Percentiles rank a stretch among this genome's conserved stretches.
Evolutionary conservation across 2,329 filamentous ascomycete species (phyloP).

Genomic region (Fusarium clavum): DNA sequence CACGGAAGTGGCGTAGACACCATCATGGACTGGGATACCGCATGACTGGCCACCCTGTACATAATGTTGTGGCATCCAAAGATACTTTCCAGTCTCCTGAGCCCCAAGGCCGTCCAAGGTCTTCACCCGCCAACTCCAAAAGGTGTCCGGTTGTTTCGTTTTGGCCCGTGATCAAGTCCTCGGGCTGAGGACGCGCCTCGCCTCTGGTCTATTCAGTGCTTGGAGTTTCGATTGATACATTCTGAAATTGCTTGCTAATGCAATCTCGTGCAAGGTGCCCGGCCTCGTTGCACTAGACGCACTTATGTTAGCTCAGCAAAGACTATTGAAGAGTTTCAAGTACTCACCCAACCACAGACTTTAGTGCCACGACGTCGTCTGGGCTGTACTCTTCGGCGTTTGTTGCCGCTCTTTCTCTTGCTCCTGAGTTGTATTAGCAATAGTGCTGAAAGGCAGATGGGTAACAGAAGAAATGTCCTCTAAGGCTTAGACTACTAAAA

Average conservation of each 20-base stretch:
- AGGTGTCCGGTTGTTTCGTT: not conserved
- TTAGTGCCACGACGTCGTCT: not conserved
- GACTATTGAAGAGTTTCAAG: not conserved
- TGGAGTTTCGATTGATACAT: fast-evolving
- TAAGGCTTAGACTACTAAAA: no score
- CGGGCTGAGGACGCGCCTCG: not conserved
- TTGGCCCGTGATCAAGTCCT: fast-evolving
- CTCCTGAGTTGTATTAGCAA: not conserved
- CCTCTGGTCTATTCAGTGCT: fast-evolving
- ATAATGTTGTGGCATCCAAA: not conserved
- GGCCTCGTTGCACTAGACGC: not conserved
- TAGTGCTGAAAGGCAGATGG: not conserved
- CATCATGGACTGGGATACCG: no score
- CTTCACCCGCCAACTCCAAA: not conserved
- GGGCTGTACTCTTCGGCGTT: fast-evolving
- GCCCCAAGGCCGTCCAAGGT: not conserved
- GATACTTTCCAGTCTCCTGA: not conserved
- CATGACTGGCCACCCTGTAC: no score
- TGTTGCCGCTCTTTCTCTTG: not conserved
- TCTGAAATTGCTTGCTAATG: no score
- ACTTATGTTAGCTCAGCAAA: not conserved
- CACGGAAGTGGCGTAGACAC: no score
- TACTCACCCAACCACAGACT: not conserved
- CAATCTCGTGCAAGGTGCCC: no score
- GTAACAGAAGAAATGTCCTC: no score